Evolutionary conservation across 2,329 filamentous ascomycete genomes (phyloP).

Genomic region (Neoascochyta sp.): DNA sequence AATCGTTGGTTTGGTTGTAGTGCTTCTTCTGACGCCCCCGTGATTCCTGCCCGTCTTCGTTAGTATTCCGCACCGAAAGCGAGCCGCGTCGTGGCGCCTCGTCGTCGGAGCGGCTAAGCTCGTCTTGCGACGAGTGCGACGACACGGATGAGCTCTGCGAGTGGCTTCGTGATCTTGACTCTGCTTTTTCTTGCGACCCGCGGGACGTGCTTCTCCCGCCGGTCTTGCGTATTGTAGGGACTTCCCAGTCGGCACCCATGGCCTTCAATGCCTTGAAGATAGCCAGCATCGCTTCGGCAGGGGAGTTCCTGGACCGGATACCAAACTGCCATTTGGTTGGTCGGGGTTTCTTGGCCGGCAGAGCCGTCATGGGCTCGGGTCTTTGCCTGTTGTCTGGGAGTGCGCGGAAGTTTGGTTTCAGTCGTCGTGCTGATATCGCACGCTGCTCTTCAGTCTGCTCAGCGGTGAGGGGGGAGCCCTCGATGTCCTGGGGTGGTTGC

Average conservation of each 20-base stretch:
- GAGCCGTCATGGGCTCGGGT: constrained; percentile 53
- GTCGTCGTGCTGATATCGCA: constrained; percentile 71
- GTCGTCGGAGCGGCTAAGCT: constrained; percentile 8
- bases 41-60: constrained; percentile 13
- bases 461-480: constrained; percentile 38
- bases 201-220: constrained; percentile 40
- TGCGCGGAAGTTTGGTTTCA: constrained; percentile 80
- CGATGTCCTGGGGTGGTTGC: constrained; percentile 16
- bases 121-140: constrained; percentile 28
- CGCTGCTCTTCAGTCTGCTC: constrained; percentile 59
- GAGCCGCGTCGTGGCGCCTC: constrained; percentile 22
- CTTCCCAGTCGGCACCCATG: constrained; percentile 84
- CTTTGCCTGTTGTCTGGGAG: constrained; percentile 54
- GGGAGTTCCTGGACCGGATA: constrained; percentile 88
- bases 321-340: constrained; percentile 97
- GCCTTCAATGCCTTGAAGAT: constrained; percentile 90
- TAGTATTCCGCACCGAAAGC: constrained; percentile 30
- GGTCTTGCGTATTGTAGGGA: constrained; percentile 42
- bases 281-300: constrained; percentile 88
- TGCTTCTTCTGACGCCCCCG: constrained; percentile 41
- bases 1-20: constrained; percentile 48
- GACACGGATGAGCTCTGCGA: constrained; percentile 33
- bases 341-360: constrained; percentile 66
- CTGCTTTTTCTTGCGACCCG: constrained; percentile 23
- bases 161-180: constrained; percentile 32